Evolutionary conservation across 2,329 filamentous ascomycete genomes (phyloP), one percentile per base, ranked within the genome.

Genomic region (Pleomassaria siparia): DNA sequence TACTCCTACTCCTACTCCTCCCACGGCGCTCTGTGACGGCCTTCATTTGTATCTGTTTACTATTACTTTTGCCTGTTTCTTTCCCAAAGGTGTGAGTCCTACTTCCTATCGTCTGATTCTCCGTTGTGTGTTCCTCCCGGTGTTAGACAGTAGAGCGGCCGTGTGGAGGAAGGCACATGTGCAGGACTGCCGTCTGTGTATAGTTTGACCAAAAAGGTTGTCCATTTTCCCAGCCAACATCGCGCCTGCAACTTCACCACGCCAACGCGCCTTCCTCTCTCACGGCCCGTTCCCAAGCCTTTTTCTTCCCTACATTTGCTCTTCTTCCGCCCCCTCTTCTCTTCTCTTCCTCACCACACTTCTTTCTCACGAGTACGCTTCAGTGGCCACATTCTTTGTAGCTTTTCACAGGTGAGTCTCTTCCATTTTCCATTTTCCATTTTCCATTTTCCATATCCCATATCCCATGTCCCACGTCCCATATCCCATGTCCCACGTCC

Each of bases 361-460:
- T 66, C 66, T 66, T 54, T 63, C 61, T 67, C 63, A 67, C 66
- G 58, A 69, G 50, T 69, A 70, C 67, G 63, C 64, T 67, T 72
- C 68, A 71, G 67, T 70, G 69, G 63, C 66, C 67, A 69, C 69
- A 71, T 72, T 72, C 69, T 72, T 72, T 71, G 68, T 71, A 71
- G 69, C 69, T 71, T 70, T 71, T 64, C 65, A 60, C 64, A 67
- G 67, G 67, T 71, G 53, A 54, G 67, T 56, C 48, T 40, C 29
- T n/a, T n/a, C n/a, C n/a, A n/a, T n/a, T n/a, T n/a, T n/a, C n/a
- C n/a, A n/a, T n/a, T n/a, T n/a, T n/a, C n/a, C n/a, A n/a, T n/a
- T n/a, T n/a, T n/a, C n/a, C n/a, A n/a, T n/a, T n/a, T n/a, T n/a
- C n/a, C n/a, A n/a, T n/a, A n/a, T n/a, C n/a, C n/a, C n/a, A n/a